Evolutionary conservation across 306 rosid genomes (phyloP), one percentile per base, ranked within the genome.

Genomic region (Lathyrus sativus): DNA sequence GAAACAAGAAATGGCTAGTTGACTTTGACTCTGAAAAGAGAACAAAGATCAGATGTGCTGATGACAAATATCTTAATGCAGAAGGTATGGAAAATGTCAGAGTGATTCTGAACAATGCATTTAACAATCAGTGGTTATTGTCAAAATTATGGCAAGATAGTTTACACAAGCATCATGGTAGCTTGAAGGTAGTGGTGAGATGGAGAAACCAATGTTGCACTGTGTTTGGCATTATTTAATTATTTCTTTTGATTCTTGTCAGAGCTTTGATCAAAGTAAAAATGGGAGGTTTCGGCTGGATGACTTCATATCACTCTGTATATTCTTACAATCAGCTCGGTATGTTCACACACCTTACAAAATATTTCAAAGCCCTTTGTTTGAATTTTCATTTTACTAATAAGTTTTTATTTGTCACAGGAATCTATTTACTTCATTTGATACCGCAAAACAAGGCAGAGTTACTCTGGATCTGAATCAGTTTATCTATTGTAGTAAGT

Each of bases 261-360:
- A 92, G 96, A 92, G 96, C 76, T 92, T 92, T 78, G 96, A 92
- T 86, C 87, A 84, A 76, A 89, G 74, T 82, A 89, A 87, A 85
- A 92, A 81, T 65, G 90, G 92, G 59, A 84, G 75, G 73, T 86
- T 92, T 78, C 82, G 74, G 72, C 85, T 92, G 74, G 92, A 86
- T 74, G 88, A 84, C 84, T 85, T 92, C 82, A 84, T 92, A 74
- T 89, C 95, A 55, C 90, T 92, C 54, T 92, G 91, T 78, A 86
- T 87, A 78, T 85, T 92, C 73, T 59, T 89, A 71, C 98, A 85
- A 68, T 89, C 98, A 29, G 89, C 98, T 39, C 69, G 89, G 96
- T 89, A 87, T 19, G 71, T 76, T 76, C 57, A 45, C 44, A 49
- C 37, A 42, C 33, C 8, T 2, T 41, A 42, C 51, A 62, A 28